Percentiles rank a stretch among this genome's conserved stretches.
These are phyloP conservation scores for Eutrema japonicum DNA, from an alignment of 345 rosid species.

Conservation along the genomic window DNA sequence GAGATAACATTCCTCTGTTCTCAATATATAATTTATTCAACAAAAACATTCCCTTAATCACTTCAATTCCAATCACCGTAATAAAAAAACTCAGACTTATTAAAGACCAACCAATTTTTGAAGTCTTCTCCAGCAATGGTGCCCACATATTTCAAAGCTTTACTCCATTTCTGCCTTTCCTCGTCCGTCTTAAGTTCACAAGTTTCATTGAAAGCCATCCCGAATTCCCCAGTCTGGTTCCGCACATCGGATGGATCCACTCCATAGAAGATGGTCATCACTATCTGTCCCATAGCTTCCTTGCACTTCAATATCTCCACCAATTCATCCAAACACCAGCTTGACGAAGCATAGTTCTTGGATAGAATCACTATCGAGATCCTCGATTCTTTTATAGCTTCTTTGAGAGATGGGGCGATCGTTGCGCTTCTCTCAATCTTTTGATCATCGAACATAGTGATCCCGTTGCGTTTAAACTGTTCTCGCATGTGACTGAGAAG, in stretches of 20 bases:
- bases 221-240: neutral
- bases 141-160: neutral
- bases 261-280: conserved; percentile 2
- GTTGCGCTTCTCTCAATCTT: conserved; percentile 18
- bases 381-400: conserved; percentile 20
- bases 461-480: neutral
- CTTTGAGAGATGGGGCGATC: neutral
- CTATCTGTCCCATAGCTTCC: neutral
- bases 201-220: neutral
- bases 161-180: neutral
- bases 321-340: conserved; percentile 37
- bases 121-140: neutral
- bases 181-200: neutral
- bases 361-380: conserved; percentile 19
- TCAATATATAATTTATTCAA: no score
- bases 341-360: conserved; percentile 24
- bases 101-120: neutral
- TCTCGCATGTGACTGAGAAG: neutral
- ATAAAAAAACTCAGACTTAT: neutral
- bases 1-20: no score
- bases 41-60: no score
- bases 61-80: no score
- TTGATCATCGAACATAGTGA: conserved; percentile 4
- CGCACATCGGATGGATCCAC: neutral
- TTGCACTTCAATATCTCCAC: neutral